phyloP scores from a whole-genome alignment of 139 green algal species.

The Picochlorum sp. region DNA sequence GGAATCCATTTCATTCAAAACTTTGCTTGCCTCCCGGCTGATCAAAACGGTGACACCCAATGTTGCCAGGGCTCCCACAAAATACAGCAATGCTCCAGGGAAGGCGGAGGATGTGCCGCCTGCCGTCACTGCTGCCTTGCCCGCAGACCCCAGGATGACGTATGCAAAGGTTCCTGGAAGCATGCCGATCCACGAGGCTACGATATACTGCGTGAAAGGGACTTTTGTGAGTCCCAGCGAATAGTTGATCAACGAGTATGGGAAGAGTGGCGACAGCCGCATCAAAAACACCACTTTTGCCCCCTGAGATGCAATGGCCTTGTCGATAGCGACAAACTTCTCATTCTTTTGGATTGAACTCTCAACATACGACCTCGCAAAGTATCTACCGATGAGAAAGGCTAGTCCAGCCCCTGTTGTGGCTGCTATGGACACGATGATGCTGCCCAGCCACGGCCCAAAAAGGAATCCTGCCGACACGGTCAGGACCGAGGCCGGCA shows the following conservation, averaged over 20 bases:
- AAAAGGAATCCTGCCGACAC: conserved; percentile 67
- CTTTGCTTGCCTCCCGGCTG: conserved; percentile 33
- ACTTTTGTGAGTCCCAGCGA: conserved; percentile 48
- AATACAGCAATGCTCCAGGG: conserved; percentile 42
- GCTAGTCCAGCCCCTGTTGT: conserved; percentile 48
- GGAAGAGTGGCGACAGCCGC: conserved; percentile 59
- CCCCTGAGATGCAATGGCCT: conserved; percentile 36
- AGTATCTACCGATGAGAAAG: conserved; percentile 58
- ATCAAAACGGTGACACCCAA: conserved; percentile 44
- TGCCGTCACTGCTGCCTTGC: conserved; percentile 39
- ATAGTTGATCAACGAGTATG: conserved; percentile 72
- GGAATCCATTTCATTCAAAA: conserved; percentile 26
- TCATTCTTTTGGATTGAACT: conserved; percentile 18
- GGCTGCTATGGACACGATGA: conserved; percentile 49
- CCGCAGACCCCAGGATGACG: conserved; percentile 54
- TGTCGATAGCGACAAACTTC: conserved; percentile 40
- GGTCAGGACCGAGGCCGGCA: conserved; percentile 63
- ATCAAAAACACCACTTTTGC: conserved; percentile 62
- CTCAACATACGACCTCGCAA: conserved; percentile 46
- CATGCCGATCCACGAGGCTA: conserved; percentile 70
- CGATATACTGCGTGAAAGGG: conserved; percentile 43
- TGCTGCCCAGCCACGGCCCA: conserved; percentile 51
- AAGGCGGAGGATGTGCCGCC: conserved; percentile 15
- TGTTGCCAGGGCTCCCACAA: conserved; percentile 47
- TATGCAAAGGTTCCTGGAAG: conserved; percentile 75